Evolutionary conservation across 306 rosid genomes (phyloP).

Genomic region (Carpinus viminea): DNA sequence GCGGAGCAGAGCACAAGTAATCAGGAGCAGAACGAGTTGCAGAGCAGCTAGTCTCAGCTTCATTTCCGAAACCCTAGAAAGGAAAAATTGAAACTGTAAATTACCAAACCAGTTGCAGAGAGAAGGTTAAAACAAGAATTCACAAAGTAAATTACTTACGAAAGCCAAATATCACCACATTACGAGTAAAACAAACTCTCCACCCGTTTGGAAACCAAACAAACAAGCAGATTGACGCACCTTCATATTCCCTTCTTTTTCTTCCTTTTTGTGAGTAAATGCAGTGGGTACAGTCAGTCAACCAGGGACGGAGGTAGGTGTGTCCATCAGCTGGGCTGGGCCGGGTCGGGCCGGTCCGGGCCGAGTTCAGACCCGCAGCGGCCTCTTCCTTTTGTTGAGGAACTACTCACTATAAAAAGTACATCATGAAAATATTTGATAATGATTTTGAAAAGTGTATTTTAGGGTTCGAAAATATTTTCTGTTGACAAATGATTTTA

Average conservation of each 20-base stretch:
- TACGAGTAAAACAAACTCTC: neutral
- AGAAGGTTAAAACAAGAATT: neutral
- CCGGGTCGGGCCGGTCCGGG: neutral
- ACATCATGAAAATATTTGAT: too few relatives aligned
- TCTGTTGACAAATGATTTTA: too few relatives aligned
- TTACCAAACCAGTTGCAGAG: neutral
- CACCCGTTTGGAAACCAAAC: neutral
- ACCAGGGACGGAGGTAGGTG: slow-evolving; percentile 1
- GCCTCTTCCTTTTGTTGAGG: neutral
- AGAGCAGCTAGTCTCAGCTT: slow-evolving; percentile 12
- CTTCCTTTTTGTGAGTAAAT: neutral
- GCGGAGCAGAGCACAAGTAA: slow-evolving; percentile 22
- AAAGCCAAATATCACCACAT: neutral
- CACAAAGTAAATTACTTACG: neutral
- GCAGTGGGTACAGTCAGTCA: neutral
- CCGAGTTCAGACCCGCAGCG: neutral
- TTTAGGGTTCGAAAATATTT: too few relatives aligned
- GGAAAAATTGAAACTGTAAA: slow-evolving; percentile 6
- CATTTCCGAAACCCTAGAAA: slow-evolving; percentile 36
- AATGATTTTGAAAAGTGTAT: too few relatives aligned
- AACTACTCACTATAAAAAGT: too few relatives aligned
- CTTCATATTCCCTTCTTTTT: neutral
- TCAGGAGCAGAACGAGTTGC: slow-evolving; percentile 27
- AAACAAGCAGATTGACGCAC: neutral
- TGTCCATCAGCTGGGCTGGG: neutral